Percentiles rank a stretch among this genome's conserved stretches.
phyloP scores from a whole-genome alignment of 2,329 filamentous ascomycete genomes.

The Domatiomyces globalis region DNA sequence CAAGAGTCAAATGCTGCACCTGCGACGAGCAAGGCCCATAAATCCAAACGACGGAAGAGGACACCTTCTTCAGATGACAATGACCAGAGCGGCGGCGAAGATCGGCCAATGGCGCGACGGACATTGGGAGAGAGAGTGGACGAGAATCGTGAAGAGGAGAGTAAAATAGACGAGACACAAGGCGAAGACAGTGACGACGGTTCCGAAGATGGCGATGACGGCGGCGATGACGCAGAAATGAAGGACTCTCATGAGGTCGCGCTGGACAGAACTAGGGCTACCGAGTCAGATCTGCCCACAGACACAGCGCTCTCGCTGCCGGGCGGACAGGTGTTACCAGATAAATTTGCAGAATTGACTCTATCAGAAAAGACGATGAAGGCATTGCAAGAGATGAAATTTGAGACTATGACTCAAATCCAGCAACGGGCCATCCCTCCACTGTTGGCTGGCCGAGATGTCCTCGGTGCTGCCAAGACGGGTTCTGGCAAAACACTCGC shows the following conservation, averaged over 20 bases:
- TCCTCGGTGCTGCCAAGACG: constrained; percentile 90
- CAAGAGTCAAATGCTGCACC: constrained; percentile 10
- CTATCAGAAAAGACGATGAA: constrained; percentile 79
- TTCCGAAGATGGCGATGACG: constrained; percentile 22
- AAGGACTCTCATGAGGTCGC: constrained; percentile 21
- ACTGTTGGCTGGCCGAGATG: constrained; percentile 74
- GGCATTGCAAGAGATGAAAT: constrained; percentile 82
- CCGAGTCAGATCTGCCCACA: constrained; percentile 37
- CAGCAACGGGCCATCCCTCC: constrained; percentile 79
- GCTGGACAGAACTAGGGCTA: constrained; percentile 9
- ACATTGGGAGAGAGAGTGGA: constrained; percentile 9
- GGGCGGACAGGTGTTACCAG: constrained; percentile 45
- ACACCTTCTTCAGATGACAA: constrained; percentile 16
- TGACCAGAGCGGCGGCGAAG: constrained; percentile 22
- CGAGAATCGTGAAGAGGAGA: constrained; percentile 3
- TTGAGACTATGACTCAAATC: constrained; percentile 91
- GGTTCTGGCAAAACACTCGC: constrained; percentile 91
- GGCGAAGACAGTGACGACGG: constrained; percentile 22
- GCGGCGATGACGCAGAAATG: constrained; percentile 18
- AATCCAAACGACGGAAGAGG: constrained; percentile 26
- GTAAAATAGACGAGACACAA: constrained; percentile 16
- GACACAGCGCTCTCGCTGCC: constrained; percentile 40
- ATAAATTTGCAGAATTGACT: constrained; percentile 66
- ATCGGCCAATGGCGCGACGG: constrained; percentile 15
- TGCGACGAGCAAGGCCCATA: constrained; percentile 17